These are phyloP conservation scores for Penicillium sp. DNA, from an alignment of 2,329 filamentous ascomycete species.

Conservation along the genomic window DNA sequence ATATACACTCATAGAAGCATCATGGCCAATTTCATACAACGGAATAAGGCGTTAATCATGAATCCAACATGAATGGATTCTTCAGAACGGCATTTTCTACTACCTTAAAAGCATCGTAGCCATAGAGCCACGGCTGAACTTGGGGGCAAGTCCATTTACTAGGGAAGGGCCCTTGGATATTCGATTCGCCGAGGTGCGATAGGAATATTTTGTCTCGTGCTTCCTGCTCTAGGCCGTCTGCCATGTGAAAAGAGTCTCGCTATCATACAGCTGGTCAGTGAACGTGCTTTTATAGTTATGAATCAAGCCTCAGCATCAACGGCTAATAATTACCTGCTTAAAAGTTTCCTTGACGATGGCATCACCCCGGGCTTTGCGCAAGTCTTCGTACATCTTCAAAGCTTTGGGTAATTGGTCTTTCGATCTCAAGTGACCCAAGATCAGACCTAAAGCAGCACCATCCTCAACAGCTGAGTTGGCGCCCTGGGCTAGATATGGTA, in stretches of 20 bases:
- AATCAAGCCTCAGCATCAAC: no score
- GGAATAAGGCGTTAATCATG: neutral
- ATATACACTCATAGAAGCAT: neutral
- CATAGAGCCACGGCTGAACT: conserved; percentile 64
- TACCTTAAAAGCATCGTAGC: conserved; percentile 62
- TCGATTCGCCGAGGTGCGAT: conserved; percentile 53
- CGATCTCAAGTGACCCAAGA: conserved; percentile 54
- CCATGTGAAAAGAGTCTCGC: conserved; percentile 55
- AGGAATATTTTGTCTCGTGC: conserved; percentile 59
- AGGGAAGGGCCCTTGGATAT: conserved; percentile 58
- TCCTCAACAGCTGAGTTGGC: conserved; percentile 69
- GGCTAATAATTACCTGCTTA: conserved; percentile 37
- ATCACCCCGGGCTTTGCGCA: conserved; percentile 27
- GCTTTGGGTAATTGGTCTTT: conserved; percentile 48
- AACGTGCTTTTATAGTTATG: neutral
- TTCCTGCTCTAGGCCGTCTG: conserved; percentile 58
- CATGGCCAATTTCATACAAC: neutral
- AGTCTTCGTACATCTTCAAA: conserved; percentile 35
- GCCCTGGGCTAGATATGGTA: conserved; percentile 64
- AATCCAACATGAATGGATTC: neutral
- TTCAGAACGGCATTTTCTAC: conserved; percentile 44
- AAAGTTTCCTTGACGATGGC: conserved; percentile 64
- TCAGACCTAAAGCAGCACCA: conserved; percentile 61
- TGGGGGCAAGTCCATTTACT: conserved; percentile 64
- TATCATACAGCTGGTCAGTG: conserved; percentile 24